Percentiles rank a stretch among this genome's conserved stretches.
Evolutionary conservation across 306 rosid species (phyloP).

Genomic region (Castanopsis chinensis): DNA sequence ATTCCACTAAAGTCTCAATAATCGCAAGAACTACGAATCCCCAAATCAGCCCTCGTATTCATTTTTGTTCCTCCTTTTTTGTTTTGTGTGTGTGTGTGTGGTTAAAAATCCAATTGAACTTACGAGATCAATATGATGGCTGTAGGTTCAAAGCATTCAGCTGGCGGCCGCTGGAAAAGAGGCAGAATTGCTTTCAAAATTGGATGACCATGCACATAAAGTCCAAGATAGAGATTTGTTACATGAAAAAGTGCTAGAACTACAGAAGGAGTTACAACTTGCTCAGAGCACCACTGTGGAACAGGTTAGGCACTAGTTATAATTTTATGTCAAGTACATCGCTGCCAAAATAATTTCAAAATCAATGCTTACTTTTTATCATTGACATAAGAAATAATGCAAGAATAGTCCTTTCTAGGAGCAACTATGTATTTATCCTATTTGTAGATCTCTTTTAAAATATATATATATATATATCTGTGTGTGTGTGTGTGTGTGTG

Average conservation of each 20-base stretch:
- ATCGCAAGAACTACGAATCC: not conserved
- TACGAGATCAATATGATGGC: not conserved
- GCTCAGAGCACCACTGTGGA: slow-evolving; percentile 44
- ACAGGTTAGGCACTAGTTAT: slow-evolving; percentile 46
- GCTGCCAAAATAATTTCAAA: not conserved
- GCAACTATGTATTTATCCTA: not conserved
- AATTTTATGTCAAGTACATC: not conserved
- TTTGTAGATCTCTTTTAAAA: not conserved
- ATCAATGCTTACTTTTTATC: not conserved
- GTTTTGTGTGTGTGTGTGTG: not conserved
- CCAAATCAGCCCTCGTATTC: not conserved
- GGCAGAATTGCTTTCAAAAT: slow-evolving; percentile 52
- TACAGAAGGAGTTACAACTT: slow-evolving; percentile 66
- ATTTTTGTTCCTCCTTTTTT: not conserved
- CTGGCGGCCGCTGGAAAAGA: slow-evolving; percentile 61
- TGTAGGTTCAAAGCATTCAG: slow-evolving; percentile 61
- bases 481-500: too few species aligned
- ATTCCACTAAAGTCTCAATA: slow-evolving; percentile 7
- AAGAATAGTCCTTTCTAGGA: not conserved
- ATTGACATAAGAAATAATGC: not conserved
- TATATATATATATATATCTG: too few species aligned
- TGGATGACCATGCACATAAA: slow-evolving; percentile 55
- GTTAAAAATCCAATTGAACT: not conserved
- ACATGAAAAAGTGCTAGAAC: slow-evolving; percentile 56
- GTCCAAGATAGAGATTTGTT: slow-evolving; percentile 49